Evolutionary conservation across 2,329 filamentous ascomycete genomes (phyloP).

Genomic region (Colletotrichum acutatum): DNA sequence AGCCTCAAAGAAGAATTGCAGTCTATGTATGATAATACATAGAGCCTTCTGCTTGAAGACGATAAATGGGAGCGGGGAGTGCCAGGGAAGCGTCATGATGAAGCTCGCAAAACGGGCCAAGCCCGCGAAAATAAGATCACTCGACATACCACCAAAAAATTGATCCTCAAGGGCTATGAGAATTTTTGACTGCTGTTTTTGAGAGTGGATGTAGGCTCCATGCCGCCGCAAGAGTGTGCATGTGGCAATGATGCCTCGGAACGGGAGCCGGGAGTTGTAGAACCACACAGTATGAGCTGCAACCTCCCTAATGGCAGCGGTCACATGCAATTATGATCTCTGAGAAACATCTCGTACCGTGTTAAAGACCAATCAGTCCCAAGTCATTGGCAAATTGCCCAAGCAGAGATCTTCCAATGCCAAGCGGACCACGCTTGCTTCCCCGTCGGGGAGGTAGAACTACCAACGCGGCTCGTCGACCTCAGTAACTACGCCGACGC

Average conservation of each 20-base stretch:
- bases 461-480: background rate
- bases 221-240: too few relatives aligned
- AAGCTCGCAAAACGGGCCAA: background rate
- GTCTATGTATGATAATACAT: background rate
- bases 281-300: background rate
- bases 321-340: background rate
- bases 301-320: background rate
- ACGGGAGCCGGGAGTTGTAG: background rate
- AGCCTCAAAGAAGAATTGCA: background rate
- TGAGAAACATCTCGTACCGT: background rate
- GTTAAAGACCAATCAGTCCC: background rate
- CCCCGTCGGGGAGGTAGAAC: background rate
- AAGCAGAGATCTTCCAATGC: background rate
- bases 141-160: background rate
- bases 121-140: background rate
- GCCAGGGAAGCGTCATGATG: background rate
- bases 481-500: background rate
- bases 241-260: background rate
- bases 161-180: background rate
- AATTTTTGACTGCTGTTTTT: background rate
- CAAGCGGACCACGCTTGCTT: background rate
- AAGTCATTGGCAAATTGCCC: background rate
- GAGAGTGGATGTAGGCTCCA: background rate
- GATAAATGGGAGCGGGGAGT: background rate
- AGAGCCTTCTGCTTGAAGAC: background rate